A percentile compares a stretch with the other conserved stretches of the same genome.
Conservation (phyloP, 805 yeast species). For the Starmerella gropengiesseri region DNA sequence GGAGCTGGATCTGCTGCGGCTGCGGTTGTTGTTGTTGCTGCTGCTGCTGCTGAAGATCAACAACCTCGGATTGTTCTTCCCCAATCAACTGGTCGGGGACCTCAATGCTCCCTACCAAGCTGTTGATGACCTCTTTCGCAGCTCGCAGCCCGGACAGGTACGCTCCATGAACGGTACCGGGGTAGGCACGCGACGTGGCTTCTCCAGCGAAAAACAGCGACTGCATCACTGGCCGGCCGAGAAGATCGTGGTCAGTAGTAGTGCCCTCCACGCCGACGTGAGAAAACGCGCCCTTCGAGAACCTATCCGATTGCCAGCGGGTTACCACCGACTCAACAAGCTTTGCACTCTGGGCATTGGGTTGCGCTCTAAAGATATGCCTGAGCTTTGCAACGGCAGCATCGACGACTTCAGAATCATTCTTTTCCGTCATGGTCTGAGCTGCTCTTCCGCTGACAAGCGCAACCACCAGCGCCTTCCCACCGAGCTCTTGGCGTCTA, state of each 20-base stretch:
- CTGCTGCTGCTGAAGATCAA: neutral
- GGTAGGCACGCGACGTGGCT: conserved; percentile 34
- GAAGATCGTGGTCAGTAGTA: conserved; percentile 33
- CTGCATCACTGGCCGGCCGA: conserved; percentile 32
- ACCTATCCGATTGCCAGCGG: conserved; percentile 73
- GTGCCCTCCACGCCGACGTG: conserved; percentile 36
- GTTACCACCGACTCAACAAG: conserved; percentile 39
- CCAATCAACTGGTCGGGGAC: conserved; percentile 31
- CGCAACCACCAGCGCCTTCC: conserved; percentile 32
- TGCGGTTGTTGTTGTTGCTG: neutral
- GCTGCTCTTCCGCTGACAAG: conserved; percentile 34
- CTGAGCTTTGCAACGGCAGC: conserved; percentile 28
- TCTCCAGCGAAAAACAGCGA: conserved; percentile 36
- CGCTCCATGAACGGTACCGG: conserved; percentile 38
- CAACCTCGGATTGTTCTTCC: conserved; percentile 4
- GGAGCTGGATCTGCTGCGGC: neutral
- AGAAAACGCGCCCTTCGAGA: conserved; percentile 65
- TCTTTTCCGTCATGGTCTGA: conserved; percentile 23
- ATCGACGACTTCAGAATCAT: conserved; percentile 30
- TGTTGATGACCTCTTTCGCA: conserved; percentile 33
- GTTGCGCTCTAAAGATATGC: conserved; percentile 25
- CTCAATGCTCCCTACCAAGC: conserved; percentile 33
- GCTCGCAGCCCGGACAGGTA: conserved; percentile 35
- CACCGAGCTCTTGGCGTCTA: conserved; percentile 26
- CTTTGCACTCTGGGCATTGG: conserved; percentile 17